Conservation (phyloP, 2,329 filamentous ascomycete species). For the Aureobasidium vineae region DNA sequence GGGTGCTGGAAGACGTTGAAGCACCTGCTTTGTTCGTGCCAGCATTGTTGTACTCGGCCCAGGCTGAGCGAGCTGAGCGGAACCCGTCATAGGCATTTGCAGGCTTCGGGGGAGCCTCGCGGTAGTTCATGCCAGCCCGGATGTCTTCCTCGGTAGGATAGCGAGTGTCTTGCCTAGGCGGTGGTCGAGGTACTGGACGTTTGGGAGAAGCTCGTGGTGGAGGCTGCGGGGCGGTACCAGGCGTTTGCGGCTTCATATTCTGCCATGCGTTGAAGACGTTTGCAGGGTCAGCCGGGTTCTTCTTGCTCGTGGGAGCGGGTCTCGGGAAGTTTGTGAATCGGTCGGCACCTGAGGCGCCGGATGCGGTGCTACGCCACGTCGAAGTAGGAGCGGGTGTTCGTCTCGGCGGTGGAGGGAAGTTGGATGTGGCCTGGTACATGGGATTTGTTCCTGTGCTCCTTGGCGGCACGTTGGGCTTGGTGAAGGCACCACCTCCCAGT, state of each 20-base stretch:
- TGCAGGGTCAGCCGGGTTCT: constrained; percentile 43
- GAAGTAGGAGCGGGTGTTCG: constrained; percentile 40
- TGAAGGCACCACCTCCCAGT: constrained; percentile 30
- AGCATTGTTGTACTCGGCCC: constrained; percentile 36
- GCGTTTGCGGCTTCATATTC: constrained; percentile 42
- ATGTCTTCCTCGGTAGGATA: constrained; percentile 41
- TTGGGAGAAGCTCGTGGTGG: constrained; percentile 30
- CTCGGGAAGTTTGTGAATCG: constrained; percentile 47
- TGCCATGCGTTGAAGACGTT: constrained; percentile 52
- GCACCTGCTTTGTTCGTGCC: constrained; percentile 33
- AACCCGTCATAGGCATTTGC: constrained; percentile 28
- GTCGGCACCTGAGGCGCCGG: constrained; percentile 42
- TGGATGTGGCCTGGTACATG: constrained; percentile 33
- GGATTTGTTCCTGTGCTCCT: constrained; percentile 6
- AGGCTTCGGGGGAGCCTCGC: constrained; percentile 29
- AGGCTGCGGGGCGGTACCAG: constrained; percentile 30
- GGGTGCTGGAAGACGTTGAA: constrained; percentile 42
- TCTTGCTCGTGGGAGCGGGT: constrained; percentile 34
- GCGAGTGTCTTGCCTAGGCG: constrained; percentile 37
- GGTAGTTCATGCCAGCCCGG: constrained; percentile 39
- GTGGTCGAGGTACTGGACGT: constrained; percentile 31
- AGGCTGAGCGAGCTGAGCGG: constrained; percentile 41
- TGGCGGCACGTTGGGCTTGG: constrained; percentile 27
- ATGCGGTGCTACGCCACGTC: constrained; percentile 39
- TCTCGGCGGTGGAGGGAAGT: constrained; percentile 46